phyloP scores from a whole-genome alignment of 371 early-diverging fungal genomes.

The Mucor circinelloides region DNA sequence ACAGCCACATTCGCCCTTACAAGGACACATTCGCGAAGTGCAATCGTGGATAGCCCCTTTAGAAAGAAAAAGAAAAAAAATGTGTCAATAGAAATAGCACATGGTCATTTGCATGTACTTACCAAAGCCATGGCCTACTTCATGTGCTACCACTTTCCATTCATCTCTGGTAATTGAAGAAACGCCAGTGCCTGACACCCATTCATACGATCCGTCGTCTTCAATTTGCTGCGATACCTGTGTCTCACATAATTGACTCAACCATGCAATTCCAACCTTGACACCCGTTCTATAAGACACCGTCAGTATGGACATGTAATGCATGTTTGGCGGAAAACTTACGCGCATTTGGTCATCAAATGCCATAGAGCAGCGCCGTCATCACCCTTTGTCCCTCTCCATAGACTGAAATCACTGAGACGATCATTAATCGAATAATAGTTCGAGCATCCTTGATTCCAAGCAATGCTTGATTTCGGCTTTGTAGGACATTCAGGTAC shows the following conservation, averaged over 20 bases:
- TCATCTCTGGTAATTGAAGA: constrained; percentile 83
- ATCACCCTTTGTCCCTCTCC: constrained; percentile 75
- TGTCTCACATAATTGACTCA: constrained; percentile 77
- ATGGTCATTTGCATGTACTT: constrained; percentile 1
- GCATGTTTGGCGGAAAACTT: constrained; percentile 8
- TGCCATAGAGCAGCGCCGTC: constrained; percentile 93
- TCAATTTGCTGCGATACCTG: constrained; percentile 51
- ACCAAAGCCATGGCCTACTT: constrained; percentile 91
- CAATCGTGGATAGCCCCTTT: constrained; percentile 74
- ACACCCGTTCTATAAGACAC: constrained; percentile 62
- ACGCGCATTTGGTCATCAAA: constrained; percentile 86
- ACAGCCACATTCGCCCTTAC: constrained; percentile 64
- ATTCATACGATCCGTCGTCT: constrained; percentile 49
- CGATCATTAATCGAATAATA: constrained; percentile 78
- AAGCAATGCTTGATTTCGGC: constrained; percentile 41
- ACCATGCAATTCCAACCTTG: constrained; percentile 95
- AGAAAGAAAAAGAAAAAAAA: too few relatives aligned
- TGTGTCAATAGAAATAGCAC: neutral
- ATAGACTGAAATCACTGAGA: constrained; percentile 85
- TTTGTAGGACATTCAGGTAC: constrained; percentile 60
- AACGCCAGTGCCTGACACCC: constrained; percentile 87
- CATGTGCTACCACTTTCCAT: constrained; percentile 97
- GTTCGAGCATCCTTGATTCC: constrained; percentile 82
- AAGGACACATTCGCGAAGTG: constrained; percentile 61
- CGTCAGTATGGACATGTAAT: neutral